Percentiles rank a stretch among this genome's conserved stretches.
phyloP scores from a whole-genome alignment of 495 filamentous ascomycete species.

The Penicillium cinerascens region DNA sequence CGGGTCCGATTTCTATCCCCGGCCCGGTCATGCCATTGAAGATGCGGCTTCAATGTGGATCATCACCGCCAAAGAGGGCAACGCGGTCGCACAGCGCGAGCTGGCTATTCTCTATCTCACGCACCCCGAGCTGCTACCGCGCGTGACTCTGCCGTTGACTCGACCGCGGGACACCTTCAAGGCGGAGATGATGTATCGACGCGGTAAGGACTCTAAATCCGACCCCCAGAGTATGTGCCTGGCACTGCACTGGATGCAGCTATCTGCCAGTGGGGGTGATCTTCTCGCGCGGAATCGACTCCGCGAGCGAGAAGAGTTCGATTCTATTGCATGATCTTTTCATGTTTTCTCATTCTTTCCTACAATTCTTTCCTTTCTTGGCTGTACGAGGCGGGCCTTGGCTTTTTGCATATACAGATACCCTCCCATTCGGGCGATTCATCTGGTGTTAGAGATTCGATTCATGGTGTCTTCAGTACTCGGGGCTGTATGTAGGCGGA shows the following conservation, averaged over 20 bases:
- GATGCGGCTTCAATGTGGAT: constrained; percentile 91
- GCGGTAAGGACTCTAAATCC: constrained; percentile 51
- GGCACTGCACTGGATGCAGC: constrained; percentile 97
- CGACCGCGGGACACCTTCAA: constrained; percentile 90
- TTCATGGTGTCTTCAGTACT: not conserved
- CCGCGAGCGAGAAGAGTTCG: constrained; percentile 64
- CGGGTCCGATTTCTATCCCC: constrained; percentile 32
- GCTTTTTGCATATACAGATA: constrained; percentile 33
- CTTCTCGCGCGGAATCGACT: constrained; percentile 82
- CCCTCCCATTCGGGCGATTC: constrained; percentile 22
- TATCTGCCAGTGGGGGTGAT: constrained; percentile 82
- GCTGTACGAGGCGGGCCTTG: constrained; percentile 19
- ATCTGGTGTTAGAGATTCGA: constrained; percentile 26
- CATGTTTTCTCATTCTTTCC: constrained; percentile 7
- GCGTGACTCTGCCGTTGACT: constrained; percentile 78
- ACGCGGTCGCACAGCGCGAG: constrained; percentile 89
- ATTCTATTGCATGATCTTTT: constrained; percentile 43
- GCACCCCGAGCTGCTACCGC: constrained; percentile 81
- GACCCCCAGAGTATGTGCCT: constrained; percentile 94
- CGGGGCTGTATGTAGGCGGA: constrained; percentile 1
- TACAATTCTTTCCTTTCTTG: constrained; percentile 12
- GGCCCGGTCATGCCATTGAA: constrained; percentile 55
- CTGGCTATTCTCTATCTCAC: constrained; percentile 93
- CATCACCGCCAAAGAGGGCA: constrained; percentile 91
- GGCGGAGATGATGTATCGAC: constrained; percentile 72